Evolutionary conservation across 2,329 filamentous ascomycete genomes (phyloP), one percentile per base, ranked within the genome.

Genomic region (Botrytis aclada): DNA sequence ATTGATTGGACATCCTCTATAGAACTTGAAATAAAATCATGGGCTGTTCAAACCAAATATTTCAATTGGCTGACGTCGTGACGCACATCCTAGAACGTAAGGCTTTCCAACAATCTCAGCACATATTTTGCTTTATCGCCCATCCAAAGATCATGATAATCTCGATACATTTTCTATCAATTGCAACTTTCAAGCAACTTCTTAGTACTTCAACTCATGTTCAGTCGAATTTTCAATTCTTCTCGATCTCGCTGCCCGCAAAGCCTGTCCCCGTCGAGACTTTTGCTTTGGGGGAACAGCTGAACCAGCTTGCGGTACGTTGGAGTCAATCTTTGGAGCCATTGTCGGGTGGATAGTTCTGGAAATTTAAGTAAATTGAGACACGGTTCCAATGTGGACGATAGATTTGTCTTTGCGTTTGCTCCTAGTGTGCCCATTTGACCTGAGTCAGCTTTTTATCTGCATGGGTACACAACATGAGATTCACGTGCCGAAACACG

Each of bases 331-430:
- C 20, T 34, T 60, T 14, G 9, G 32, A 34, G 32, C 9, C 20
- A 60, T 37, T 1, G 1, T 22, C 25, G 56, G 9, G 2, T 60
- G 32, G 5, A 10, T 3, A 2, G 10, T 60, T 60, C 18, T 22
- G 10, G 20, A 4, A 0, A 0, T 14, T 22, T 1, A 5, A 22
- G 5, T 5, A 7, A 60, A 25, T 1, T 34, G 20, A 12, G 4
- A 37, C 5, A 25, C 16, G 7, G 14, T 9, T 58, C 16, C 16
- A 32, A 32, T 20, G 4, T 20, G 29, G 3, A n/a, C 18, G 2
- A 32, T 10, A 9, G 10, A 2, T 10, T 20, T 32, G 8, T 32
- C 1, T 58, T 4, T 58, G 7, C 16, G 0, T 20, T 58, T 32
- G 9, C 20, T 34, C 32, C 32, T 60, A 0, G 32, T 3, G 9